Percentiles rank a stretch among this genome's conserved stretches.
Conservation (phyloP, 805 yeast species). For the Pichia ethanolica region DNA sequence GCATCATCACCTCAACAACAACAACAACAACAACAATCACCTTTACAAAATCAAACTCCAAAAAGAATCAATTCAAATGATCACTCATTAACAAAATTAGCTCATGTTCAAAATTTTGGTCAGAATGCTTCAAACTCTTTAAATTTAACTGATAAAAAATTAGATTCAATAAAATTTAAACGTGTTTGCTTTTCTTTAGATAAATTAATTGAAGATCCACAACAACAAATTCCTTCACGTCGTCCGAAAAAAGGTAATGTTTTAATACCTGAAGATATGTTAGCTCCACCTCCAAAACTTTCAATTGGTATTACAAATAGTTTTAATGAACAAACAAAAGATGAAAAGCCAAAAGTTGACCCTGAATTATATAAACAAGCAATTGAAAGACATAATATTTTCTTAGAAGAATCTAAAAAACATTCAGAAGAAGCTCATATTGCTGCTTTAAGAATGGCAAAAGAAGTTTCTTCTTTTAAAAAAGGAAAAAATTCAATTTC, state of each 20-base stretch:
- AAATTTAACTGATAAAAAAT: not conserved
- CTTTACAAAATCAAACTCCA: not conserved
- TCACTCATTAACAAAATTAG: not conserved
- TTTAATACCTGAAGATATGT: constrained; percentile 57
- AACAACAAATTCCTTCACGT: constrained; percentile 54
- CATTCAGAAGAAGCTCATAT: constrained; percentile 73
- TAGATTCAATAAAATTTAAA: constrained; percentile 30
- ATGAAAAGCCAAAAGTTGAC: constrained; percentile 27
- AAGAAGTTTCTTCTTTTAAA: constrained; percentile 49
- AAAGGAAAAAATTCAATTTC: constrained; percentile 15
- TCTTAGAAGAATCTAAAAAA: constrained; percentile 53
- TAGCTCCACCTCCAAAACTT: constrained; percentile 54
- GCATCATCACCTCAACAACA: not conserved
- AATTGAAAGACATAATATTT: constrained; percentile 47
- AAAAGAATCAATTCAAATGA: not conserved
- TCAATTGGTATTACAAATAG: constrained; percentile 61
- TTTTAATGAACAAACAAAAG: constrained; percentile 26
- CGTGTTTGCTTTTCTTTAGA: constrained; percentile 48
- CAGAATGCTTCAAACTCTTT: not conserved
- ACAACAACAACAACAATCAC: not conserved
- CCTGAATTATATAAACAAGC: constrained; percentile 49
- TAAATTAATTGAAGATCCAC: constrained; percentile 44
- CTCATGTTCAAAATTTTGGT: not conserved
- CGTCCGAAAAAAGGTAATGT: constrained; percentile 49
- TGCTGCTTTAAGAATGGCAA: constrained; percentile 63